Conservation (phyloP, 225 moss, liverwort and hornwort species). For the Neckera pumila region DNA sequence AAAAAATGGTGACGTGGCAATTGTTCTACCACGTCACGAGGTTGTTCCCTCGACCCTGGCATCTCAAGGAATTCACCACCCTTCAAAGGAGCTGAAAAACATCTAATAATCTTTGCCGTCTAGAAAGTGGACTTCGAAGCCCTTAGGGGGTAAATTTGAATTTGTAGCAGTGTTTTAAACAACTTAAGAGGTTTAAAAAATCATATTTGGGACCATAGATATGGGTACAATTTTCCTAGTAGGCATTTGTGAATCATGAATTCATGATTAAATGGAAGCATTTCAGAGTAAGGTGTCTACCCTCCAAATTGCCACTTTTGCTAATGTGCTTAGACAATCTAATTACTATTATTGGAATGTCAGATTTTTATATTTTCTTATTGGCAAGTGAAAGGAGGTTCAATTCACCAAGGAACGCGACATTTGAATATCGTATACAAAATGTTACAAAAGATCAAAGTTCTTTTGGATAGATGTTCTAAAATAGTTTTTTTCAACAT, state of each 20-base stretch:
- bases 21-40: too few species aligned
- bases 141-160: too few species aligned
- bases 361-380: neutral
- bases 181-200: neutral
- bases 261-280: neutral
- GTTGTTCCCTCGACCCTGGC: too few species aligned
- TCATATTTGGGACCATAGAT: neutral
- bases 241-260: neutral
- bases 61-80: too few species aligned
- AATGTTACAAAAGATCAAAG: neutral
- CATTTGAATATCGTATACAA: neutral
- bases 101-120: too few species aligned
- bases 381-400: neutral
- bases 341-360: rapidly evolving
- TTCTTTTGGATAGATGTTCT: neutral
- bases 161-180: too few species aligned
- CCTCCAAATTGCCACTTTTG: rapidly evolving
- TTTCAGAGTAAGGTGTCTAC: rapidly evolving
- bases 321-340: too few species aligned
- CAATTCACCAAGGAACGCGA: rapidly evolving
- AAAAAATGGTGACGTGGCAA: too few species aligned
- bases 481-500: neutral
- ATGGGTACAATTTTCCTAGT: rapidly evolving
- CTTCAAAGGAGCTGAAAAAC: too few species aligned
- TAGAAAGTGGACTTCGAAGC: too few species aligned